Percentiles rank a stretch among this genome's conserved stretches.
Evolutionary conservation across 805 yeast species (phyloP).

Genomic region (Lachancea mirantina): DNA sequence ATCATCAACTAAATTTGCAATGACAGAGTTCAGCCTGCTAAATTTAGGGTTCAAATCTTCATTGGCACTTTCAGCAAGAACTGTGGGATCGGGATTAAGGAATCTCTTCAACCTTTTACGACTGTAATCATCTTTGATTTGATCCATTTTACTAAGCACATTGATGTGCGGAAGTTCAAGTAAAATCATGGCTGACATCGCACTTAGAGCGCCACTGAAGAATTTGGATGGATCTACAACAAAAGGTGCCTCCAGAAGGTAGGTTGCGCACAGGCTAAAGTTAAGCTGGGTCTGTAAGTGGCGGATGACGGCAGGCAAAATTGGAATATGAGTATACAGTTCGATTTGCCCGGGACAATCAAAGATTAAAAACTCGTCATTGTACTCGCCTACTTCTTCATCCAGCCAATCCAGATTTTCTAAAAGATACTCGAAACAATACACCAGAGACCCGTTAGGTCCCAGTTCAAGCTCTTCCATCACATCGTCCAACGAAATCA

Average conservation of each 20-base stretch:
- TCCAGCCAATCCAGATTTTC: conserved; percentile 95
- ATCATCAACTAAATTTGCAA: conserved; percentile 89
- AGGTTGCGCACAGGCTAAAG: conserved; percentile 87
- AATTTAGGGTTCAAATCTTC: conserved; percentile 54
- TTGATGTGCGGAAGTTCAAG: conserved; percentile 93
- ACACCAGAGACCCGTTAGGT: conserved; percentile 89
- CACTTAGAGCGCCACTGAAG: conserved; percentile 90
- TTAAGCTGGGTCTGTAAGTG: conserved; percentile 75
- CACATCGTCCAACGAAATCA: conserved; percentile 85
- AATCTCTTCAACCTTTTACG: conserved; percentile 74
- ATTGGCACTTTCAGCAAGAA: conserved; percentile 48
- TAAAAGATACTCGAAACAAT: conserved; percentile 86
- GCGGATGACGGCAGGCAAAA: conserved; percentile 78
- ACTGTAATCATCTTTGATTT: conserved; percentile 71
- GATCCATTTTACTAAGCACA: conserved; percentile 77
- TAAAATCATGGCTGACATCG: conserved; percentile 97
- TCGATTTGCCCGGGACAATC: conserved; percentile 98
- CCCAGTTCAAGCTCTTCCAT: conserved; percentile 93
- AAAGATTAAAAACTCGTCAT: conserved; percentile 87
- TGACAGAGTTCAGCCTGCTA: conserved; percentile 64
- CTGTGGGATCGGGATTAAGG: conserved; percentile 84
- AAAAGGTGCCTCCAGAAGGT: conserved; percentile 88
- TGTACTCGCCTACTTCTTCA: conserved; percentile 92
- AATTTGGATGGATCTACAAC: conserved; percentile 85
- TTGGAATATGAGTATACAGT: conserved; percentile 89